phyloP scores from a whole-genome alignment of 495 filamentous ascomycete species.

The Achaetomiella virescens region DNA sequence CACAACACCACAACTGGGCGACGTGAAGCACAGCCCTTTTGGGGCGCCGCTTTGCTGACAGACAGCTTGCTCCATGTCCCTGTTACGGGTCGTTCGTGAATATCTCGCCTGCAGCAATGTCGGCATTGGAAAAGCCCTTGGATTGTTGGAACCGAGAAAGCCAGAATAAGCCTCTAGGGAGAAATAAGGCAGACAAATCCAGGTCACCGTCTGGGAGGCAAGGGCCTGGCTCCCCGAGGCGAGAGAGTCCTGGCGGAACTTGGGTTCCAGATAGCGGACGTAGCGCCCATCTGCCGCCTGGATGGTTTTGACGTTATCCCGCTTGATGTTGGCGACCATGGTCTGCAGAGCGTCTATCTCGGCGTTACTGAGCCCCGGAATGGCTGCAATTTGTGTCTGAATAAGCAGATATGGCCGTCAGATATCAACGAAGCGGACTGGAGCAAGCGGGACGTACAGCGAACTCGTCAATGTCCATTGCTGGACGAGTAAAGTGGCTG shows the following conservation, averaged over 20 bases:
- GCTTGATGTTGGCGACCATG: background rate
- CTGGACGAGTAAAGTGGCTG: background rate
- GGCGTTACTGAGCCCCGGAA: background rate
- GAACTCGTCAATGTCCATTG: constrained; percentile 13
- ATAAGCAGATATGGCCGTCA: background rate
- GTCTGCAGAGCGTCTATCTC: background rate
- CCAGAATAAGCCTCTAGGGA: constrained; percentile 32
- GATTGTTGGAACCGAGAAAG: constrained; percentile 16
- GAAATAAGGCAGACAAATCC: constrained; percentile 38
- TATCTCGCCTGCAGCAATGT: constrained; percentile 35
- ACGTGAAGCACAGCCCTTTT: constrained; percentile 34
- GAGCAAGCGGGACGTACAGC: background rate
- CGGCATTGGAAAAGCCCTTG: constrained; percentile 27
- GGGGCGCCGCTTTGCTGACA: constrained; percentile 24
- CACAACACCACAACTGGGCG: constrained; percentile 34
- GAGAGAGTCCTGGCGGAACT: constrained; percentile 21
- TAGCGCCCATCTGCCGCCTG: constrained; percentile 22
- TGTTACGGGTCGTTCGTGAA: constrained; percentile 21
- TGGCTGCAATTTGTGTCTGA: background rate
- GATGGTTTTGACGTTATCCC: constrained; percentile 20
- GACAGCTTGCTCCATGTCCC: constrained; percentile 38
- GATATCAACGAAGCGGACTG: too few species aligned
- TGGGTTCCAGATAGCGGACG: constrained; percentile 29
- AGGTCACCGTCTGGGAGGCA: constrained; percentile 22
- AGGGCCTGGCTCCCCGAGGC: constrained; percentile 16